Base-by-base conservation (phyloP, 768 basidiomycete genomes). In the Erythrobasidium yunnanense region DNA sequence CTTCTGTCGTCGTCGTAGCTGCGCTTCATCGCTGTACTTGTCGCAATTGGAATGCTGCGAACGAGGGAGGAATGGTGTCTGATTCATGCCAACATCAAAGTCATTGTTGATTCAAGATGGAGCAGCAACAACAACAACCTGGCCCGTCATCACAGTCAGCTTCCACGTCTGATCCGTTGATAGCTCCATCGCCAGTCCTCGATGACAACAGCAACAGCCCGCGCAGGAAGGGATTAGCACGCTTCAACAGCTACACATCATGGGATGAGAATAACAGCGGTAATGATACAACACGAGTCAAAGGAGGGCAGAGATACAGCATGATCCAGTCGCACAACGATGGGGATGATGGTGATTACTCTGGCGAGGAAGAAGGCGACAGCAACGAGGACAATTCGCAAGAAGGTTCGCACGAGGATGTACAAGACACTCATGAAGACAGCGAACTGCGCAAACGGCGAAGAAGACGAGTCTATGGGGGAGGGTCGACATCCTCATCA, bases 1-100 rank as follows among this genome's bases (percentile, higher is more conserved):
- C 57, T 33, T 47, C 57, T 60, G n/a, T n/a, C n/a, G 30, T 60
- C 57, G 42, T 60, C 57, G 30, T 60, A 60, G n/a, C 33, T 60
- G 7, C 57, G n/a, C 57, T 60, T 60, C 57, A 60, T 60, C 6
- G 55, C 22, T 42, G n/a, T 25, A 32, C 33, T 3, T 60, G 45
- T 3, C 29, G 34, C 42, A 22, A 32, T 49, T 47, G 57, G 30
- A 15, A 22, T 8, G 18, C 17, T n/a, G 30, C 23, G 55, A 22
- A 35, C 7, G 30, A 56, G 29, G 33, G 11, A 13, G 13, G 20
- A 52, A 18, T 6, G 6, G 51, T 5, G 27, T 11, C 33, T 4
- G 4, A 52, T 11, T 32, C 20, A 3, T 23, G 33, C 51, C 17
- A n/a, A 52, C 33, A 52, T 7, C 51, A 23, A 4, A 13, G 51